Evolutionary conservation across 2,329 filamentous ascomycete species (phyloP), one percentile per base, ranked within the genome.

Genomic region (Escovopsis sp.): DNA sequence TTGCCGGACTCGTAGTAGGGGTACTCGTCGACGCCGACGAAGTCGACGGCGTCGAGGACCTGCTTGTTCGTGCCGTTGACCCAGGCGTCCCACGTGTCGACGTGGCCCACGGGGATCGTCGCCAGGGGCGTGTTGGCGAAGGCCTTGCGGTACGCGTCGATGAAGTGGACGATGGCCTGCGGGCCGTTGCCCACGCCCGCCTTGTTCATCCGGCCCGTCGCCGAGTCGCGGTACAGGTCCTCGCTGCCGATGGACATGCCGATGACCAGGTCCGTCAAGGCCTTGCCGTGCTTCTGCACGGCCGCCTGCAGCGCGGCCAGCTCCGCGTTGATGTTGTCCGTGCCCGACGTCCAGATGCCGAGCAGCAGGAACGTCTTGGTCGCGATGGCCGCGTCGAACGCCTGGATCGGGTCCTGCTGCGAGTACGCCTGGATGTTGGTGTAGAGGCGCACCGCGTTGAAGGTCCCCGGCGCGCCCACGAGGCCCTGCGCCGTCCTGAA

Each of bases 371-470:
- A 58, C 14, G 70, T 74, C 30, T 73, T 62, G 41, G 72, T 74
- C 39, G 64, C 59, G 31, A 77, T 62, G 47, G 76, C 76, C 26
- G 76, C 76, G 60, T 84, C 81, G 60, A 88, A 72, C 29, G 86
- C 86, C 63, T 84, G 64, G 51, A 93, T 65, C 35, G 85, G 86
- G 56, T 88, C 79, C 46, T 72, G 69, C 62, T 82, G 69, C 50
- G 77, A 63, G 56, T 72, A 62, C 49, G 66, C 67, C 55, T 72
- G 68, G 51, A 77, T 72, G 62, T 72, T 76, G 52, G 78, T 81
- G 65, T 82, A 79, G 23, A 79, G 62, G 35, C 75, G 70, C 44
- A 74, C 66, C 39, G 68, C 60, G 47, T 65, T 70, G 61, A 75
- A 76, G 44, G 56, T 58, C 39, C 68, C 68, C 9, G 70, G 68